A percentile compares a stretch with the other conserved stretches of the same genome.
phyloP scores from a whole-genome alignment of 2,329 filamentous ascomycete species.

The Knufia petricola region DNA sequence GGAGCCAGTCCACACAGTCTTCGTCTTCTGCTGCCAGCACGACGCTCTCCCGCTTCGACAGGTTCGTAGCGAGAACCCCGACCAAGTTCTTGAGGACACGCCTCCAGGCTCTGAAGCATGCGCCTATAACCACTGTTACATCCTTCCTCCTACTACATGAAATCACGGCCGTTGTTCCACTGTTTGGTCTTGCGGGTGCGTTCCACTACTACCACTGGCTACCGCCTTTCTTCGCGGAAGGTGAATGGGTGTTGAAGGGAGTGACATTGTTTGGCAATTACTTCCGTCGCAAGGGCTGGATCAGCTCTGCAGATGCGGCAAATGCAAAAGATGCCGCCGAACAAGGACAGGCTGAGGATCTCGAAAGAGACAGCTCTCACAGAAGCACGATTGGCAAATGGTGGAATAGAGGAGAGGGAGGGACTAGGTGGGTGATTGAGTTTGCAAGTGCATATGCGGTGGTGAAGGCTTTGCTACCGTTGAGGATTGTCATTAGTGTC shows the following conservation, averaged over 20 bases:
- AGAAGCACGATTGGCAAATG: conserved; percentile 10
- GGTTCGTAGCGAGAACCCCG: conserved; percentile 19
- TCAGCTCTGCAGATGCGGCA: conserved; percentile 39
- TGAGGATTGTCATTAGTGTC: conserved; percentile 66
- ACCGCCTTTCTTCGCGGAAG: conserved; percentile 49
- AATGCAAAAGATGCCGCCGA: conserved; percentile 25
- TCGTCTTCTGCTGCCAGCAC: neutral
- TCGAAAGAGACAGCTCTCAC: conserved; percentile 24
- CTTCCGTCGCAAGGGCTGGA: conserved; percentile 71
- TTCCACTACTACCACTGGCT: conserved; percentile 76
- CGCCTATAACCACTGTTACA: conserved; percentile 71
- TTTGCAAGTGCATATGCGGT: conserved; percentile 85
- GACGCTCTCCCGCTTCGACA: conserved; percentile 12
- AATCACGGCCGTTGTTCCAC: conserved; percentile 72
- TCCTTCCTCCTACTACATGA: conserved; percentile 89
- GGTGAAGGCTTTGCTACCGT: conserved; percentile 73
- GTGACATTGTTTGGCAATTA: conserved; percentile 68
- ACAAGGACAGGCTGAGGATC: conserved; percentile 35
- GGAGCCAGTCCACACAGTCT: neutral
- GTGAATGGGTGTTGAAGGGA: conserved; percentile 49
- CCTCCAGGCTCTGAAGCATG: conserved; percentile 48
- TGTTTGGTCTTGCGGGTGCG: conserved; percentile 61
- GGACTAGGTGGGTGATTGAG: conserved; percentile 49
- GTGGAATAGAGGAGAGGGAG: conserved; percentile 30
- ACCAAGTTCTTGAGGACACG: conserved; percentile 16